Conservation (phyloP, 495 filamentous ascomycete genomes). For the Daldinia bambusicola region DNA sequence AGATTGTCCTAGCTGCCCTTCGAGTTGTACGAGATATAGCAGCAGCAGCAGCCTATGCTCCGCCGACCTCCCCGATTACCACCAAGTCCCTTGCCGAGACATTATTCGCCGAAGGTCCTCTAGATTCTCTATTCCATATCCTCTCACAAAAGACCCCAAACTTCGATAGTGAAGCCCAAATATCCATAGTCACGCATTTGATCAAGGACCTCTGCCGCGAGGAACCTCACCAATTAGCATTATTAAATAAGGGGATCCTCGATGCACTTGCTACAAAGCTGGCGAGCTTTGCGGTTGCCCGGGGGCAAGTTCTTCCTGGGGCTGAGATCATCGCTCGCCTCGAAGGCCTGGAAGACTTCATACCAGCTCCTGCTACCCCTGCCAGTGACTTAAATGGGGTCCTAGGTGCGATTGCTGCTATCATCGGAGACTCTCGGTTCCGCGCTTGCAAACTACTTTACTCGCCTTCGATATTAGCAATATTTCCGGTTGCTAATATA, state of each 20-base stretch:
- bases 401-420: slow-evolving; percentile 81
- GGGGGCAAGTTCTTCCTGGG: slow-evolving; percentile 72
- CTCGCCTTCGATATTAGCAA: slow-evolving; percentile 76
- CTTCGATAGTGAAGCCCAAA: slow-evolving; percentile 68
- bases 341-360: slow-evolving; percentile 57
- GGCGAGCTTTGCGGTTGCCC: slow-evolving; percentile 74
- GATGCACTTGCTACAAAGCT: slow-evolving; percentile 82
- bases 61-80: slow-evolving; percentile 47
- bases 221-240: slow-evolving; percentile 71
- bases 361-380: slow-evolving; percentile 66
- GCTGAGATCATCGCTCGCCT: slow-evolving; percentile 56
- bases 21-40: slow-evolving; percentile 77
- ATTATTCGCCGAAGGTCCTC: slow-evolving; percentile 69
- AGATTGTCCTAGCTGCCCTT: slow-evolving; percentile 76
- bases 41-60: slow-evolving; percentile 66
- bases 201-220: slow-evolving; percentile 71
- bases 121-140: slow-evolving; percentile 70
- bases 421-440: slow-evolving; percentile 81
- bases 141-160: slow-evolving; percentile 67
- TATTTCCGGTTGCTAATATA: slow-evolving; percentile 66
- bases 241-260: slow-evolving; percentile 78
- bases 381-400: slow-evolving; percentile 72
- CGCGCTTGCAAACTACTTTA: slow-evolving; percentile 80
- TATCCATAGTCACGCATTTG: slow-evolving; percentile 72
- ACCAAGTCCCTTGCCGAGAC: slow-evolving; percentile 63